phyloP scores from a whole-genome alignment of 495 filamentous ascomycete species.

The Xylaria flabelliformis region DNA sequence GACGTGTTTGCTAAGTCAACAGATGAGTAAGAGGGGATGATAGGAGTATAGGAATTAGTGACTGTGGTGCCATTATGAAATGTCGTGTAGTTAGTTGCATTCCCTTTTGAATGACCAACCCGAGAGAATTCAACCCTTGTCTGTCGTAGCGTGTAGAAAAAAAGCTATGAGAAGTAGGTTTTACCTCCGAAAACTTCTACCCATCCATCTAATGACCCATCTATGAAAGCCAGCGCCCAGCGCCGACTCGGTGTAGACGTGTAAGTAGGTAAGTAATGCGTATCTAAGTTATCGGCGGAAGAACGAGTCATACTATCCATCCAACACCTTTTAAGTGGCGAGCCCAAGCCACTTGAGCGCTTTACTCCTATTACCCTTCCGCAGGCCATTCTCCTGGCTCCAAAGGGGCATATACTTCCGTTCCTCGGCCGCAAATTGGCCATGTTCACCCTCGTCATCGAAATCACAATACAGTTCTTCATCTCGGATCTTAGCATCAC shows the following conservation, averaged over 20 bases:
- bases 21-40: not conserved
- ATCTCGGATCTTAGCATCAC: conserved; percentile 8
- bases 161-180: not conserved
- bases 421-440: conserved; percentile 39
- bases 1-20: not conserved
- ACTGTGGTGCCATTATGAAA: not conserved
- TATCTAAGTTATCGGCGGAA: not conserved
- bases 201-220: too few species aligned
- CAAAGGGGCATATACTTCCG: conserved; percentile 47
- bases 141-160: not conserved
- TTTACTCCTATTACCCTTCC: conserved; percentile 42
- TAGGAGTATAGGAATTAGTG: not conserved
- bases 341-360: conserved; percentile 48
- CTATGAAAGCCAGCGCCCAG: conserved; percentile 4
- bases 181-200: not conserved
- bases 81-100: not conserved
- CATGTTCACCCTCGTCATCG: conserved; percentile 37
- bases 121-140: not conserved
- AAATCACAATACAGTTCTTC: conserved; percentile 26
- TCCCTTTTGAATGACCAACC: not conserved
- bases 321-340: conserved; percentile 14
- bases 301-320: too few species aligned
- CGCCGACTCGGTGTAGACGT: not conserved
- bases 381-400: conserved; percentile 23
- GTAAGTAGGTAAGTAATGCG: not conserved